Percentiles rank a stretch among this genome's conserved stretches.
Evolutionary conservation across 257 asterid genomes (phyloP).

Genomic region (Paraleonurus japonicus): DNA sequence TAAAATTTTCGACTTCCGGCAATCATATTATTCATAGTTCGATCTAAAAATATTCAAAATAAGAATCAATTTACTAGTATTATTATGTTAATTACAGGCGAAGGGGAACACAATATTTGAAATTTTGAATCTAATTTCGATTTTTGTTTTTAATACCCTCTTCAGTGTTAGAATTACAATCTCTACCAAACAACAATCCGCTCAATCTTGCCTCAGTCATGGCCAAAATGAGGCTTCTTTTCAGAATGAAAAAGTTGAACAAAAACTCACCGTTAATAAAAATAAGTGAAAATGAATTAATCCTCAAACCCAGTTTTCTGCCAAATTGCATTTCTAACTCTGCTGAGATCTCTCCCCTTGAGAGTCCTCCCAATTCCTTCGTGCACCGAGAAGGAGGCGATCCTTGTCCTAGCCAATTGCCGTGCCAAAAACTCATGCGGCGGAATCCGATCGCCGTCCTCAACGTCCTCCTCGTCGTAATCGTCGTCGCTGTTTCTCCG

Average conservation of each 20-base stretch:
- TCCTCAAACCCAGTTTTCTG: conserved; percentile 92
- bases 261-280: background rate
- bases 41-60: background rate
- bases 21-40: too few species aligned
- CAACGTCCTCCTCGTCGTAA: conserved; percentile 37
- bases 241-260: background rate
- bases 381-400: conserved; percentile 84
- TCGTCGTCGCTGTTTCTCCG: conserved; percentile 43
- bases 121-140: background rate
- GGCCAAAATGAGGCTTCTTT: conserved; percentile 30
- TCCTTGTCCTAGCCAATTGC: conserved; percentile 55
- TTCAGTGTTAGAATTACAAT: conserved; percentile 28
- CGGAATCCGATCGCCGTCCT: conserved; percentile 58
- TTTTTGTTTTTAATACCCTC: conserved; percentile 11
- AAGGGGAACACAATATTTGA: background rate
- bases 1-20: background rate
- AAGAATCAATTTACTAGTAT: background rate
- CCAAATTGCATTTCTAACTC: conserved; percentile 98
- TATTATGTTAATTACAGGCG: background rate
- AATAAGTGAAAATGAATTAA: conserved; percentile 27
- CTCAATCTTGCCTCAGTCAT: conserved; percentile 29
- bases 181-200: conserved; percentile 3
- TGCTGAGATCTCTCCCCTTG: conserved; percentile 94
- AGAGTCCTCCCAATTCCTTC: conserved; percentile 94
- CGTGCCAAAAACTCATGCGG: conserved; percentile 76